Evolutionary conservation across 805 yeast species (phyloP), one percentile per base, ranked within the genome.

Genomic region (Wickerhamiella azyma): DNA sequence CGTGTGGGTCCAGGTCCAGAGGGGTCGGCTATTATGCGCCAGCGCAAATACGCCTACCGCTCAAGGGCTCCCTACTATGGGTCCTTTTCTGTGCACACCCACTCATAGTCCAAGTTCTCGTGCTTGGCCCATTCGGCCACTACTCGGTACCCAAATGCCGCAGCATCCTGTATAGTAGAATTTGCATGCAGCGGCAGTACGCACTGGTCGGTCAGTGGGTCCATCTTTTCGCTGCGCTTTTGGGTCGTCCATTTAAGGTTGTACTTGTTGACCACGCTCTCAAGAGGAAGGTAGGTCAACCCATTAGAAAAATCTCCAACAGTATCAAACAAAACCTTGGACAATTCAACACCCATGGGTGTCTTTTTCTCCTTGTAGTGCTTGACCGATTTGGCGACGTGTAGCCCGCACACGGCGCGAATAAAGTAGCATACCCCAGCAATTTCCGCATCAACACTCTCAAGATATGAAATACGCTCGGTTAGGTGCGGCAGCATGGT

Each of bases 141-240:
- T 19, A 65, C 43, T n/a, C 58, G 48, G 39, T 58, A 58, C 10
- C 63, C 66, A 45, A 65, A 59, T 5, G 70, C 67, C 2, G 70
- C 66, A 0, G 62, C 69, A 43, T 67, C 71, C 37, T 64, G 64
- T 9, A 66, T 45, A 5, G 65, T 51, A 6, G 69, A 59, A 48
- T 54, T 62, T 26, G 55, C 57, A 38, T 65, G 68, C 28, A 67
- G 52, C 2, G 71, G 71, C 37, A 67, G 51, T 30, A 50, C 56
- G 48, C 38, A 65, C 26, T 45, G 56, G 47, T 67, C 68, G 32
- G 53, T 54, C 18, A 54, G 39, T 2, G 70, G 70, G 24, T 64
- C 55, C 19, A 56, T 55, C 29, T 53, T 56, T 19, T 43, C 40
- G 41, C 45, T 30, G 29, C 52, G 52, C 51, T 48, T 5, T 50